These are phyloP conservation scores for Aspergillus aculeatus DNA, from an alignment of 2,329 filamentous ascomycete genomes.

Conservation along the genomic window DNA sequence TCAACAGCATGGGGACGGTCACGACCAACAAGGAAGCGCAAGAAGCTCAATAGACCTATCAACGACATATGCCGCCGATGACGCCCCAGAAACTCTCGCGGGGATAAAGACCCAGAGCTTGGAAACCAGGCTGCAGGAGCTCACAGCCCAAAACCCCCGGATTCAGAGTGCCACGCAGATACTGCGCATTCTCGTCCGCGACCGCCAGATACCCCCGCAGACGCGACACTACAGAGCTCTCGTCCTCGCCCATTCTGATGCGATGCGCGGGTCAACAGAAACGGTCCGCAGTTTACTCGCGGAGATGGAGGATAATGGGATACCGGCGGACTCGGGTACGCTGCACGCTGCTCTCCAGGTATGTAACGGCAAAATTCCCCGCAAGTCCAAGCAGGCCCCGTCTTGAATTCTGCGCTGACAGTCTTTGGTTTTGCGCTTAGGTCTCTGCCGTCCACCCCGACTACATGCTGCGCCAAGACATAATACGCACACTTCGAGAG, in stretches of 20 bases:
- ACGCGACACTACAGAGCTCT: slow-evolving; percentile 66
- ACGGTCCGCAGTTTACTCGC: slow-evolving; percentile 63
- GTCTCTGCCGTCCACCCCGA: slow-evolving; percentile 81
- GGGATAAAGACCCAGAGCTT: slow-evolving; percentile 21
- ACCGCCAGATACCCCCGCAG: slow-evolving; percentile 37
- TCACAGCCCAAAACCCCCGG: slow-evolving; percentile 24
- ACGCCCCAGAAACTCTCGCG: slow-evolving; percentile 21
- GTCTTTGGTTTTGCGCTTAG: slow-evolving; percentile 33
- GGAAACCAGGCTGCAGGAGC: slow-evolving; percentile 31
- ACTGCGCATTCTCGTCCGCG: slow-evolving; percentile 39
- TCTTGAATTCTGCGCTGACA: neutral
- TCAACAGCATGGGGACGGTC: no score
- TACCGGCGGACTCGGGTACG: slow-evolving; percentile 64
- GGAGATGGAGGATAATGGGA: slow-evolving; percentile 65
- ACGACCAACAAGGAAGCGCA: no score
- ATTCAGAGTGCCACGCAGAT: slow-evolving; percentile 31
- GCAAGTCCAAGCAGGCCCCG: neutral
- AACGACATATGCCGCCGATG: slow-evolving; percentile 1
- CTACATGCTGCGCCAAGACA: slow-evolving; percentile 68
- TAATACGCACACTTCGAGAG: slow-evolving; percentile 64
- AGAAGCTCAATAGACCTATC: neutral
- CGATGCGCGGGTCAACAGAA: slow-evolving; percentile 63
- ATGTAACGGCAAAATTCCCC: slow-evolving; percentile 16
- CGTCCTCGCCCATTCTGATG: slow-evolving; percentile 68
- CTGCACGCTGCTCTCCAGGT: slow-evolving; percentile 73